Conservation (phyloP, 805 yeast genomes). For the Clavispora vitiphila region DNA sequence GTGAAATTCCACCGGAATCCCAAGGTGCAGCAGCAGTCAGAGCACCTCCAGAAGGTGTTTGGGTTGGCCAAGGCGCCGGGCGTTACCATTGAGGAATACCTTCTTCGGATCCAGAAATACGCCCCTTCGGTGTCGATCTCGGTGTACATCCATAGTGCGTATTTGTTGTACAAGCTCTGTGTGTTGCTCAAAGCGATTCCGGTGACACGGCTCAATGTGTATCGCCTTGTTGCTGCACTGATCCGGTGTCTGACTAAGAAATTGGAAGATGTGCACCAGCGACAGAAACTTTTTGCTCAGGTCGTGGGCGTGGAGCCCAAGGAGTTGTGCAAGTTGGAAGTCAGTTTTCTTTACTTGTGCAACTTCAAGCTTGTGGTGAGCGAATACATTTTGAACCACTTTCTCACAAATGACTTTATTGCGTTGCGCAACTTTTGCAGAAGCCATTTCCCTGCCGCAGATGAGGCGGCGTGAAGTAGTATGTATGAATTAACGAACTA, state of each 20-base stretch:
- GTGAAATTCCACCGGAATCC: slow-evolving; percentile 15
- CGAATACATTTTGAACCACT: slow-evolving; percentile 26
- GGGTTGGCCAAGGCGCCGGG: slow-evolving; percentile 32
- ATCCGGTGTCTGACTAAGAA: slow-evolving; percentile 37
- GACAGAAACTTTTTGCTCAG: slow-evolving; percentile 38
- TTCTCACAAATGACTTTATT: slow-evolving; percentile 27
- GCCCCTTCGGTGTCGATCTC: slow-evolving; percentile 35
- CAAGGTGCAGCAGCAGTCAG: slow-evolving; percentile 18
- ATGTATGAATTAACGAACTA: background rate
- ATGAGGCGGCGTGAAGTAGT: background rate
- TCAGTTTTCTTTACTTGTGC: slow-evolving; percentile 44
- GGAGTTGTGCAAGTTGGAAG: slow-evolving; percentile 47
- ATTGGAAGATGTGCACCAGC: slow-evolving; percentile 42
- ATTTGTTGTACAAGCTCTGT: slow-evolving; percentile 31
- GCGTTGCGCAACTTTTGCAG: slow-evolving; percentile 24
- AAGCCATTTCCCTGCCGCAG: slow-evolving; percentile 2
- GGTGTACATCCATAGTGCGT: slow-evolving; percentile 37
- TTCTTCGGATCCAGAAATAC: slow-evolving; percentile 34
- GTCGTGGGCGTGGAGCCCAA: slow-evolving; percentile 39
- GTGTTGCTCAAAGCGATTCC: slow-evolving; percentile 28
- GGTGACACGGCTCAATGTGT: slow-evolving; percentile 33
- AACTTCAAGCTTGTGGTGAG: slow-evolving; percentile 48
- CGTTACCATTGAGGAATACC: slow-evolving; percentile 29
- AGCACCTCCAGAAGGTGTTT: slow-evolving; percentile 27
- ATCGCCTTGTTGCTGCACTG: slow-evolving; percentile 35